Evolutionary conservation across 495 filamentous ascomycete species (phyloP).

Genomic region (Amphirosellinia nigrospora): DNA sequence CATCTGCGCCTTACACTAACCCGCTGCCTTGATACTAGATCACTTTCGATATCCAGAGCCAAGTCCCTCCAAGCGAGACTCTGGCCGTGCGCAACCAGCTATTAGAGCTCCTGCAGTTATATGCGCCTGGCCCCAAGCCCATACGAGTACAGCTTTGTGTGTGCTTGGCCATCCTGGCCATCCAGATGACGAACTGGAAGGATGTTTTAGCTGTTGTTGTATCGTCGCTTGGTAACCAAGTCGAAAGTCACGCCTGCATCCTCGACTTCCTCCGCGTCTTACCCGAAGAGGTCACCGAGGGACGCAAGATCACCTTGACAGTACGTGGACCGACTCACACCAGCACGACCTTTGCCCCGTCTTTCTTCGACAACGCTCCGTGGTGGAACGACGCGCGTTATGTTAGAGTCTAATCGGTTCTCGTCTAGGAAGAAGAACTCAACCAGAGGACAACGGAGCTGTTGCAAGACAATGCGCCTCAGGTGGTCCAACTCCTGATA

Average conservation of each 20-base stretch:
- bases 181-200: constrained; percentile 97
- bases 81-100: constrained; percentile 80
- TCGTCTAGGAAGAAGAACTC: constrained; percentile 90
- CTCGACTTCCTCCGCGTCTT: constrained; percentile 95
- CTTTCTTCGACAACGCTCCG: constrained; percentile 41
- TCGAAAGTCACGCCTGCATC: constrained; percentile 79
- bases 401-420: constrained; percentile 60
- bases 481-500: constrained; percentile 83
- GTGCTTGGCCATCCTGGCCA: constrained; percentile 88
- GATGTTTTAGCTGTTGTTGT: constrained; percentile 86
- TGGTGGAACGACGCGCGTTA: constrained; percentile 49
- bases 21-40: constrained; percentile 41
- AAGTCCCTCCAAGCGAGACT: constrained; percentile 78
- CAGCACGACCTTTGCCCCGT: constrained; percentile 54
- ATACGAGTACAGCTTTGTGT: constrained; percentile 95
- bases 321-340: constrained; percentile 73
- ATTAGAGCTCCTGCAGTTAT: constrained; percentile 76
- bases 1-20: constrained; percentile 13
- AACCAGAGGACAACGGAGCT: constrained; percentile 79
- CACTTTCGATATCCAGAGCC: constrained; percentile 59
- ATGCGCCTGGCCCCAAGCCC: constrained; percentile 82
- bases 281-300: constrained; percentile 98
- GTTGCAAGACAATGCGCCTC: constrained; percentile 84
- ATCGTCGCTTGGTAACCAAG: constrained; percentile 74
- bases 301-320: constrained; percentile 96